These are phyloP conservation scores for Abrus precatorius DNA, from an alignment of 306 rosid species.

Conservation along the genomic window DNA sequence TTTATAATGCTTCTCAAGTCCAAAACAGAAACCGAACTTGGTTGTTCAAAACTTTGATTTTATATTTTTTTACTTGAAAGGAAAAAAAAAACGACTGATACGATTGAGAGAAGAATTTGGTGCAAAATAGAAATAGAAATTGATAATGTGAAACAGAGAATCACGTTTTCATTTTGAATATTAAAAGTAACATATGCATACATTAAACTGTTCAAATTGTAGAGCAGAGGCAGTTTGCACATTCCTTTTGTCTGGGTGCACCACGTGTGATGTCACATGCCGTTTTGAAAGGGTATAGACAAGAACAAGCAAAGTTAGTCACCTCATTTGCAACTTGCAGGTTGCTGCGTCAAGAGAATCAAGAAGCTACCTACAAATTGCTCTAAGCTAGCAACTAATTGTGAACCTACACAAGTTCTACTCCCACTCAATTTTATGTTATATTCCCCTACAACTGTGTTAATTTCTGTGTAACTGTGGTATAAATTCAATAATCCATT, in stretches of 20 bases:
- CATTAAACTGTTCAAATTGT: conserved; percentile 31
- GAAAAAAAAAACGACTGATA: not conserved
- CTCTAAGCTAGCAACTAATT: conserved; percentile 36
- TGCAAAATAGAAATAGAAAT: conserved; percentile 32
- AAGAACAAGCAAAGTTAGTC: conserved; percentile 50
- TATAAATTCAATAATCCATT: not conserved
- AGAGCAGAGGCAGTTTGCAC: conserved; percentile 54
- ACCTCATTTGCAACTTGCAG: conserved; percentile 60
- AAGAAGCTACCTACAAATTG: conserved; percentile 33
- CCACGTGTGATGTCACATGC: conserved; percentile 88
- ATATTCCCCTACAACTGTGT: conserved; percentile 12
- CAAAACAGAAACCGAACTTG: conserved; percentile 32
- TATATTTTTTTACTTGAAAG: not conserved
- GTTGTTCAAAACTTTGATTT: conserved; percentile 17
- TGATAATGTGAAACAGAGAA: conserved; percentile 17
- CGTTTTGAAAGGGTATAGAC: conserved; percentile 54
- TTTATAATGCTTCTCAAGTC: conserved; percentile 42
- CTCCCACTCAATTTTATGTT: not conserved
- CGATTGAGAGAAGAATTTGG: conserved; percentile 25
- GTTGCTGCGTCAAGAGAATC: conserved; percentile 54
- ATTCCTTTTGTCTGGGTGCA: conserved; percentile 76
- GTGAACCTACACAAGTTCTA: conserved; percentile 31
- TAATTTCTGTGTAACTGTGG: not conserved
- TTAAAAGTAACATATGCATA: conserved; percentile 2
- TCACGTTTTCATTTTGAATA: conserved; percentile 51